These are phyloP conservation scores for Boeremia exigua DNA, from an alignment of 2,329 filamentous ascomycete genomes.

Conservation along the genomic window DNA sequence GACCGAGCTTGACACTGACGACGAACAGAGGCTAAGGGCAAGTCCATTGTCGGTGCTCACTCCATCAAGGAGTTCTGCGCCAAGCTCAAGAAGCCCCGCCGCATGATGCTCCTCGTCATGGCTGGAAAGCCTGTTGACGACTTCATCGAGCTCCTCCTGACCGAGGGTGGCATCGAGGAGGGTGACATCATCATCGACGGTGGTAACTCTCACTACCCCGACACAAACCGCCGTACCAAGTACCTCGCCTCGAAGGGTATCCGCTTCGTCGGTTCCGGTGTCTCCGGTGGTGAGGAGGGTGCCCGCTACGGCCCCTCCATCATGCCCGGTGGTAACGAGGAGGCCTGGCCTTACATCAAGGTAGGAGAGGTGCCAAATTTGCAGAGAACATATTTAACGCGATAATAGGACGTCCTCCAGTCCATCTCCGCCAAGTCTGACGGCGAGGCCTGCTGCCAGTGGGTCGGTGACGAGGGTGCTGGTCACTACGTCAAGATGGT, in stretches of 20 bases:
- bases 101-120: slow-evolving; percentile 99
- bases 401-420: slow-evolving; percentile 83
- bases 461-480: slow-evolving; percentile 99
- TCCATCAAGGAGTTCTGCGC: slow-evolving; percentile 90
- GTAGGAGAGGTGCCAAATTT: slow-evolving; percentile 17
- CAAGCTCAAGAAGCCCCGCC: slow-evolving; percentile 97
- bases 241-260: slow-evolving; percentile 89
- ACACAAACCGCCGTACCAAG: slow-evolving; percentile 95
- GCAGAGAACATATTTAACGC: slow-evolving; percentile 24
- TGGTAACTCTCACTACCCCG: slow-evolving; percentile 98
- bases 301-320: slow-evolving; percentile 95
- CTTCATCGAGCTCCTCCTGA: slow-evolving; percentile 94
- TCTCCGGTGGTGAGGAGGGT: slow-evolving; percentile 99
- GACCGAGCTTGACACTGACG: slow-evolving; percentile 31
- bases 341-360: slow-evolving; percentile 97
- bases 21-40: slow-evolving; percentile 65
- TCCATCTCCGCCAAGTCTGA: slow-evolving; percentile 97
- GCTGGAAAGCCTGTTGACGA: slow-evolving; percentile 97
- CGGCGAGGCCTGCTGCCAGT: slow-evolving; percentile 97
- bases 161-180: slow-evolving; percentile 51
- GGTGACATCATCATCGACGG: slow-evolving; percentile 99
- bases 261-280: slow-evolving; percentile 94
- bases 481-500: slow-evolving; percentile 99
- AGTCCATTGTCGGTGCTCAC: slow-evolving; percentile 93
- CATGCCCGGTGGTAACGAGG: slow-evolving; percentile 99